A percentile compares a stretch with the other conserved stretches of the same genome.
Conservation (phyloP, 495 filamentous ascomycete genomes). For the Penicillium waksmanii region DNA sequence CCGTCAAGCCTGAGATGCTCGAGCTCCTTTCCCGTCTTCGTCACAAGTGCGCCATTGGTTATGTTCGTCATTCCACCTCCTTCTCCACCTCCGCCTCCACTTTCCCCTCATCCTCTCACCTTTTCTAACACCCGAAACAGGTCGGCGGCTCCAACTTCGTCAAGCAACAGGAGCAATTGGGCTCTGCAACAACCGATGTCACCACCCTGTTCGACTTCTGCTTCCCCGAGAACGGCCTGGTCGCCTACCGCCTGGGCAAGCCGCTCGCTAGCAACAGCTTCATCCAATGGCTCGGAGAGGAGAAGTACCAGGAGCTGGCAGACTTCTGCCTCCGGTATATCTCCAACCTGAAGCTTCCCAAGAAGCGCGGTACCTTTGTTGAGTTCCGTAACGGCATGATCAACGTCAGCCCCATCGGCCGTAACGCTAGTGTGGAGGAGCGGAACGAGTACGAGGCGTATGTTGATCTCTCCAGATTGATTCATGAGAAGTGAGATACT, state of each 20-base stretch:
- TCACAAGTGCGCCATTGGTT: slow-evolving; percentile 89
- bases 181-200: slow-evolving; percentile 62
- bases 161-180: slow-evolving; percentile 97
- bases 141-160: slow-evolving; percentile 81
- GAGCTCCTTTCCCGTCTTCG: slow-evolving; percentile 75
- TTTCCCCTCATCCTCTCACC: slow-evolving; percentile 16
- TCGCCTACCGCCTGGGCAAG: slow-evolving; percentile 79
- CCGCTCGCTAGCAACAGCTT: slow-evolving; percentile 76
- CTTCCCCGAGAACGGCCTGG: slow-evolving; percentile 94
- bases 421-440: slow-evolving; percentile 83
- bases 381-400: slow-evolving; percentile 98
- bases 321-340: slow-evolving; percentile 88
- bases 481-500: not conserved
- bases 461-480: slow-evolving; percentile 15
- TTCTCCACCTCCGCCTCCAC: not conserved
- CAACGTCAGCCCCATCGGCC: slow-evolving; percentile 89
- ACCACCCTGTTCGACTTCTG: slow-evolving; percentile 91
- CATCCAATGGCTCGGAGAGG: slow-evolving; percentile 89
- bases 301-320: slow-evolving; percentile 85
- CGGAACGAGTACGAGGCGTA: slow-evolving; percentile 72
- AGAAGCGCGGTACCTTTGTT: slow-evolving; percentile 94
- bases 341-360: slow-evolving; percentile 78
- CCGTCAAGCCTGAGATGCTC: slow-evolving; percentile 78
- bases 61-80: slow-evolving; percentile 48
- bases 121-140: slow-evolving; percentile 20